These are phyloP conservation scores for Capronia coronata DNA, from an alignment of 2,329 filamentous ascomycete species.

Conservation along the genomic window DNA sequence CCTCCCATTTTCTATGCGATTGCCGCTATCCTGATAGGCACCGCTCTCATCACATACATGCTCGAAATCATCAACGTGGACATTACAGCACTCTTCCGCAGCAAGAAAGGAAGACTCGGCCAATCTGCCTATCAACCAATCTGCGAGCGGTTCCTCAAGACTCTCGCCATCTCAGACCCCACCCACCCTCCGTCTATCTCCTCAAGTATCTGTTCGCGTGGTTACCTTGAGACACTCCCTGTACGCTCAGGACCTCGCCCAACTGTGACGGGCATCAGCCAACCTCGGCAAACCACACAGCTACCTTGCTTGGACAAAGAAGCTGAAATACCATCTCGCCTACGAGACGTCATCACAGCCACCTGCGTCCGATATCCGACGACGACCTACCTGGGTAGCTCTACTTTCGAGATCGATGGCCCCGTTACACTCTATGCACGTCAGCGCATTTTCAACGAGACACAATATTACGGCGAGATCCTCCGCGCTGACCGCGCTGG, in stretches of 20 bases:
- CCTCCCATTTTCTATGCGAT: conserved; percentile 15
- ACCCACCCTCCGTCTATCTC: conserved; percentile 7
- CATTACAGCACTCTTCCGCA: conserved; percentile 8
- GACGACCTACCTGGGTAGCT: conserved; percentile 21
- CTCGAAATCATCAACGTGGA: conserved; percentile 16
- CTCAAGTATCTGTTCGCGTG: conserved; percentile 7
- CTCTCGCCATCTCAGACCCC: conserved; percentile 15
- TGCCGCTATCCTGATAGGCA: conserved; percentile 14
- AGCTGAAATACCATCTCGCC: conserved; percentile 3
- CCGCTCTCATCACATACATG: conserved; percentile 12
- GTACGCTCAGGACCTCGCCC: conserved; percentile 15
- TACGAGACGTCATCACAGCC: conserved; percentile 15
- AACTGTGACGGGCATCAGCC: conserved; percentile 9
- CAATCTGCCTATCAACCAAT: background rate
- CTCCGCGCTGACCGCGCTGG: conserved; percentile 8
- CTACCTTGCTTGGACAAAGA: conserved; percentile 13
- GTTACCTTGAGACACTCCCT: conserved; percentile 19
- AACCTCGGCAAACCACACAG: conserved; percentile 14
- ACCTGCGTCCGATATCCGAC: conserved; percentile 6
- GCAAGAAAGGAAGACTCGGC: conserved; percentile 12
- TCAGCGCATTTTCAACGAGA: conserved; percentile 20
- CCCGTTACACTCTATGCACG: conserved; percentile 17
- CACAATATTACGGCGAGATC: conserved; percentile 23
- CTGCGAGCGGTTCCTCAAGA: conserved; percentile 9
- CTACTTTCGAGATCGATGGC: conserved; percentile 19